Base-by-base conservation (phyloP, 2,329 filamentous ascomycete genomes). In the Penicillium sp. region DNA sequence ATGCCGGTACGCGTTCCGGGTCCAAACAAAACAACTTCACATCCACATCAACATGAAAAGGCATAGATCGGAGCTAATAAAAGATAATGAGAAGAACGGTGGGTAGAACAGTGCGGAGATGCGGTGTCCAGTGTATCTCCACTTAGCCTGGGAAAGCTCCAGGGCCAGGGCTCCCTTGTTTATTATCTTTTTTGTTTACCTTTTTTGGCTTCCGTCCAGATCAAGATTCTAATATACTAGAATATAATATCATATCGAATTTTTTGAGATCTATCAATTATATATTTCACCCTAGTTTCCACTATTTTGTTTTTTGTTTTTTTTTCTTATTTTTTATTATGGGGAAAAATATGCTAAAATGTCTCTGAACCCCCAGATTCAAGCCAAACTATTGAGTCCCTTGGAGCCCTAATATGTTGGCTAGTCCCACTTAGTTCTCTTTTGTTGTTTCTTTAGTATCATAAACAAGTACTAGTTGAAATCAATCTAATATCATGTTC, bases 1-100 rank as follows among this genome's bases (percentile, higher is more conserved):
- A 63, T 65, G 55, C 50, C 39, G 50, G 38, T 55, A 55, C 27
- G 49, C 54, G 48, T 50, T 12, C n/a, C 31, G 35, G 52, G n/a
- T 49, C 25, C 13, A 49, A 48, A 39, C 51, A 54, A 51, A 44
- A 53, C 39, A 45, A 45, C 2, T 38, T 38, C 23, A 49, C 33
- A 44, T 43, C 29, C 23, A 55, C 27, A 17, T n/a, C 36, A 25
- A 45, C 36, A 48, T 48, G 17, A 25, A 53, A 31, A 53, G 49
- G 41, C 43, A 57, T 56, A 36, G 38, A 56, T 53, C 21, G 42
- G 29, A 41, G 49, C 55, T 53, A 57, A 47, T 38, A 36, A 50
- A 55, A 35, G 36, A 35, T 38, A 25, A 44, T 38, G 4, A 45
- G 31, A 39, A 48, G 55, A 53, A 55, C 53, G 23, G 53, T 55